Evolutionary conservation across 2,329 filamentous ascomycete species (phyloP).

Genomic region (Aspergillus sp.): DNA sequence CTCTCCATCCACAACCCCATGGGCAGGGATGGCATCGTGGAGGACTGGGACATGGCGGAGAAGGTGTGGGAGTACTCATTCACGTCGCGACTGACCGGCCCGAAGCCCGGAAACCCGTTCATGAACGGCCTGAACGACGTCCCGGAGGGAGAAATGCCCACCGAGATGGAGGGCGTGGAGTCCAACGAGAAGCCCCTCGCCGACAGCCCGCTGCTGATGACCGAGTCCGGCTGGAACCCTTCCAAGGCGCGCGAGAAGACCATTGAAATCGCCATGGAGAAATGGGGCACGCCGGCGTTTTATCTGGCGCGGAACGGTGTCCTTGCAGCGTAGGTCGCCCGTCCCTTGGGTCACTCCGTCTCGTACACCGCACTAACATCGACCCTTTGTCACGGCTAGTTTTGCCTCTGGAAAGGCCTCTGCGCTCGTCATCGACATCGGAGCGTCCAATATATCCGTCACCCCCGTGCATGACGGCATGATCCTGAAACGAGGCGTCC

Average conservation of each 20-base stretch:
- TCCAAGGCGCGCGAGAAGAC: constrained; percentile 86
- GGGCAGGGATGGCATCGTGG: constrained; percentile 81
- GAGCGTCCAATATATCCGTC: constrained; percentile 82
- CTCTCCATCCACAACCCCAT: constrained; percentile 92
- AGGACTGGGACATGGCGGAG: constrained; percentile 92
- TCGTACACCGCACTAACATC: not conserved
- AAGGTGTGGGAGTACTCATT: constrained; percentile 92
- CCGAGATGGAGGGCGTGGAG: constrained; percentile 61
- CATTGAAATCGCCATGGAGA: constrained; percentile 96
- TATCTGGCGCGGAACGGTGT: constrained; percentile 89
- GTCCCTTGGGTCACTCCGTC: not conserved
- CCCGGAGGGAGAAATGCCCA: constrained; percentile 56
- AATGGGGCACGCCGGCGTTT: constrained; percentile 92
- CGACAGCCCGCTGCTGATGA: constrained; percentile 90
- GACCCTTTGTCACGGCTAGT: constrained; percentile 28
- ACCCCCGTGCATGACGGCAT: constrained; percentile 93
- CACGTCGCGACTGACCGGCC: constrained; percentile 79
- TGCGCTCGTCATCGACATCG: constrained; percentile 87
- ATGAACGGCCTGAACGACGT: constrained; percentile 79
- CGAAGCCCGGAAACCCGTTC: constrained; percentile 65
- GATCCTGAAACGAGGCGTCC: constrained; percentile 85
- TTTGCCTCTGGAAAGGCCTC: constrained; percentile 93
- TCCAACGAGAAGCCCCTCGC: constrained; percentile 72
- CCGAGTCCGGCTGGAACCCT: constrained; percentile 90
- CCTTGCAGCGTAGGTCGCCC: constrained; percentile 66